Evolutionary conservation across 2,329 filamentous ascomycete species (phyloP).

Genomic region (Monosporascus sp.): DNA sequence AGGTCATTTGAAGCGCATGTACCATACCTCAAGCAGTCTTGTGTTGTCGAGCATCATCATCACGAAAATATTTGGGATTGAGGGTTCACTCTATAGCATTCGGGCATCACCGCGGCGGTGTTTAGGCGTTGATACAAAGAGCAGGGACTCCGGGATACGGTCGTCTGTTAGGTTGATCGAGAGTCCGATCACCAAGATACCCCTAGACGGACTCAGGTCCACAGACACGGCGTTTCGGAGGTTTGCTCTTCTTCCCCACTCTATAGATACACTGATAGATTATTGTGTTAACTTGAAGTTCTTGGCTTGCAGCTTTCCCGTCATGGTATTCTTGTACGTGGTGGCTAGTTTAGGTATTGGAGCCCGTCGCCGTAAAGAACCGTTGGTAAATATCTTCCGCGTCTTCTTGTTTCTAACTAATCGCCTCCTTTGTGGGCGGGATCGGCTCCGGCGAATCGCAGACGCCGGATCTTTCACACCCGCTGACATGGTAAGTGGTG

Average conservation of each 20-base stretch:
- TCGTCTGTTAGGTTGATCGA: background rate
- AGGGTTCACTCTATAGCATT: background rate
- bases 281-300: background rate
- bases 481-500: no score
- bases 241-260: background rate
- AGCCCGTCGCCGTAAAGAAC: background rate
- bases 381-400: no score
- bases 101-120: background rate
- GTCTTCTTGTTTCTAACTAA: no score
- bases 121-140: background rate
- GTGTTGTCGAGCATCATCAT: background rate
- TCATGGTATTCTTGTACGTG: background rate
- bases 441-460: no score
- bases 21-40: no score
- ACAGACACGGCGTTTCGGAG: background rate
- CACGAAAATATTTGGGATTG: background rate
- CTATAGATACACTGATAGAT: background rate
- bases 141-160: background rate
- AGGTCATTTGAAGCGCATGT: constrained; percentile 54
- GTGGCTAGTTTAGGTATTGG: background rate
- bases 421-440: no score
- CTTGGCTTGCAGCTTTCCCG: background rate
- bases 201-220: background rate
- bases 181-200: background rate
- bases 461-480: no score